Evolutionary conservation across 75 land plant species (phyloP).

Genomic region (Sequoiadendron giganteum): DNA sequence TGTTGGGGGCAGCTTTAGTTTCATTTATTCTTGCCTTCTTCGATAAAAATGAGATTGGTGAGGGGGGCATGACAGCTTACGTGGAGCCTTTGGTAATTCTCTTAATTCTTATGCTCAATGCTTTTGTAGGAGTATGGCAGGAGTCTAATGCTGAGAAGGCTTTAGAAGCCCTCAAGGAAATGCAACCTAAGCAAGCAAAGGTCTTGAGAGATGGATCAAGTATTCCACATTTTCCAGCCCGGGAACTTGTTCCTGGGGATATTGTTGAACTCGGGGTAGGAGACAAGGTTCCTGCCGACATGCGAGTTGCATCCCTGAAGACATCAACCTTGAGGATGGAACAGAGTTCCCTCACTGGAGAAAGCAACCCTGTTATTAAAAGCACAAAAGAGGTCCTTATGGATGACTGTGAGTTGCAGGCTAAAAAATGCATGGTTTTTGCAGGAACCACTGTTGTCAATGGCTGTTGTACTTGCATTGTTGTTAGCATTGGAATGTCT

Average conservation of each 20-base stretch:
- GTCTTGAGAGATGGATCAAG: slow-evolving; percentile 60
- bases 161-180: slow-evolving; percentile 80
- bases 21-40: slow-evolving; percentile 65
- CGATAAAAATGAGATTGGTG: slow-evolving; percentile 36
- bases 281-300: slow-evolving; percentile 89
- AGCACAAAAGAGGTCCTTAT: slow-evolving; percentile 22
- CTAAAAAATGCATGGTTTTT: slow-evolving; percentile 84
- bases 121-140: slow-evolving; percentile 90
- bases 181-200: slow-evolving; percentile 67
- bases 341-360: slow-evolving; percentile 86
- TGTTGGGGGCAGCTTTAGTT: slow-evolving; percentile 69
- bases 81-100: slow-evolving; percentile 87
- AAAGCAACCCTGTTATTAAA: slow-evolving; percentile 71
- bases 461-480: slow-evolving; percentile 71
- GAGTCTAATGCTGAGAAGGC: slow-evolving; percentile 92
- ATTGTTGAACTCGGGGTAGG: slow-evolving; percentile 79
- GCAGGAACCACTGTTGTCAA: slow-evolving; percentile 87
- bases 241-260: slow-evolving; percentile 92
- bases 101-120: slow-evolving; percentile 70
- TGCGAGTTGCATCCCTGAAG: slow-evolving; percentile 58
- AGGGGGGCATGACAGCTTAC: slow-evolving; percentile 54
- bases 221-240: slow-evolving; percentile 66
- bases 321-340: slow-evolving; percentile 77
- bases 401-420: slow-evolving; percentile 75
- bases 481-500: slow-evolving; percentile 69